Percentiles rank a stretch among this genome's conserved stretches.
phyloP scores from a whole-genome alignment of 768 basidiomycete species.

The Russula griseocarnosa region DNA sequence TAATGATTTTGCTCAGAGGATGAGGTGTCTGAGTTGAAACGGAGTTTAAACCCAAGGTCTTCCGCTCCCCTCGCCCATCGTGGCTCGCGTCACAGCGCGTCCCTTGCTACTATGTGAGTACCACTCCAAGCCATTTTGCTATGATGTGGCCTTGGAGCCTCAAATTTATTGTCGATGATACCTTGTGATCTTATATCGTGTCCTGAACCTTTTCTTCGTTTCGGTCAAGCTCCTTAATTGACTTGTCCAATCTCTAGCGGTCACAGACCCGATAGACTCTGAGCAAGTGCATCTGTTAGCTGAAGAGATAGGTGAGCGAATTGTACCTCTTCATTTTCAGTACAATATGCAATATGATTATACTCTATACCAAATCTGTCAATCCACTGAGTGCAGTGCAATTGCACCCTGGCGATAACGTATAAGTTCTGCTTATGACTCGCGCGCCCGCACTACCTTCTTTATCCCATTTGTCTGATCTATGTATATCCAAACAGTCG shows the following conservation, averaged over 20 bases:
- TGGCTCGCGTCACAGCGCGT: neutral
- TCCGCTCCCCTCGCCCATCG: too few species aligned
- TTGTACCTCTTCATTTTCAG: neutral
- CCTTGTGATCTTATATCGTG: constrained; percentile 48
- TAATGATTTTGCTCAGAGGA: constrained; percentile 16
- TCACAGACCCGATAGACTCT: neutral
- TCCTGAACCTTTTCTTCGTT: constrained; percentile 40
- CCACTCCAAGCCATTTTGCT: constrained; percentile 9
- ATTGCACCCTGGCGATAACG: constrained; percentile 33
- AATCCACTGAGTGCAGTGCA: constrained; percentile 45
- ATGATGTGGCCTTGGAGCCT: constrained; percentile 50
- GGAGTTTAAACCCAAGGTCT: constrained; percentile 13
- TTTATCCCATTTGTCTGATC: constrained; percentile 8
- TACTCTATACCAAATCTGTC: constrained; percentile 45
- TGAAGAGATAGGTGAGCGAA: constrained; percentile 12
- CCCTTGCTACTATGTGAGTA: constrained; percentile 18
- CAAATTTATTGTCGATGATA: constrained; percentile 67
- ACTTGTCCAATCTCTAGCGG: neutral
- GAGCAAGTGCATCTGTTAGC: constrained; percentile 10
- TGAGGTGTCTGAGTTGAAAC: constrained; percentile 18
- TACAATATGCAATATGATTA: constrained; percentile 37
- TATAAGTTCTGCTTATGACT: constrained; percentile 31
- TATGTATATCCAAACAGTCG: constrained; percentile 10
- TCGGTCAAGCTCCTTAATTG: neutral
- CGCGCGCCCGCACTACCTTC: neutral